Evolutionary conservation across 331 rosid genomes (phyloP).

Genomic region (Phaseolus coccineus): DNA sequence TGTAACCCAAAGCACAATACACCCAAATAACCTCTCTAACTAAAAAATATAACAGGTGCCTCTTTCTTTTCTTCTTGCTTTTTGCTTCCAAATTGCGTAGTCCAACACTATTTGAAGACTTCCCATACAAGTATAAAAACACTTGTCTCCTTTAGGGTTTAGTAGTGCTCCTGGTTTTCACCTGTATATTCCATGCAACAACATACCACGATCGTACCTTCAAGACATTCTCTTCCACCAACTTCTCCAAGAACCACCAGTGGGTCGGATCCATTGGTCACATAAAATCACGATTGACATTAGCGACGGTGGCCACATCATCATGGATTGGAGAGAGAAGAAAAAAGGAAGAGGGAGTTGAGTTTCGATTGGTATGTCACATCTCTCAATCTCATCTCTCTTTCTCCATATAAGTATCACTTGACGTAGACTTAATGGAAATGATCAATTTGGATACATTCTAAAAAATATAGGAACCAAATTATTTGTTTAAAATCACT

Average conservation of each 20-base stretch:
- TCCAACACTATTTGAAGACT: no score
- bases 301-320: constrained; percentile 57
- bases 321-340: no score
- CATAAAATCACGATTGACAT: constrained; percentile 60
- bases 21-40: not conserved
- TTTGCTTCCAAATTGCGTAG: not conserved
- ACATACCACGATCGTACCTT: not conserved
- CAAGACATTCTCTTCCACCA: constrained; percentile 18
- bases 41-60: constrained; percentile 30
- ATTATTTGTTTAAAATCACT: no score
- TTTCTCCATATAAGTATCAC: no score
- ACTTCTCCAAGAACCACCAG: constrained; percentile 35
- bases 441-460: no score
- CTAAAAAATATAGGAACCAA: no score
- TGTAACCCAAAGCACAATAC: not conserved
- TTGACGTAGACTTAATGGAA: no score
- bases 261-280: constrained; percentile 78
- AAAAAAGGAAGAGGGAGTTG: no score
- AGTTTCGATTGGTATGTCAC: no score
- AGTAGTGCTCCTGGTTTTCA: constrained; percentile 26
- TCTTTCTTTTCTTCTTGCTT: constrained; percentile 4
- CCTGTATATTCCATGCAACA: constrained; percentile 41
- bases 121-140: constrained; percentile 16
- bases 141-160: not conserved
- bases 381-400: no score